These are phyloP conservation scores for Debaryomyces robertsiae DNA, from an alignment of 1,139 yeast species.

Conservation along the genomic window DNA sequence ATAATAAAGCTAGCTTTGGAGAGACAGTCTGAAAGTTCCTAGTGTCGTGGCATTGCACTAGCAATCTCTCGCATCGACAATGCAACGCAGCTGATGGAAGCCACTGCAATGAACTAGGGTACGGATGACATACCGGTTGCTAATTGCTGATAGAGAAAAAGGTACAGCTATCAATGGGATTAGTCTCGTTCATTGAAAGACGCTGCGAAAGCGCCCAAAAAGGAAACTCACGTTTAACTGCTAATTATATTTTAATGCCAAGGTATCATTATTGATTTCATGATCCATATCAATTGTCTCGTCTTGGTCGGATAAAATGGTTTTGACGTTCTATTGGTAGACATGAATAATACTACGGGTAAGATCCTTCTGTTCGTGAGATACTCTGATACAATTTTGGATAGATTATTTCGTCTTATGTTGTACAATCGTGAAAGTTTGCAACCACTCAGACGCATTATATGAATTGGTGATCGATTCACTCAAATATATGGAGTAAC, in stretches of 20 bases:
- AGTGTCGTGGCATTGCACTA: conserved; percentile 49
- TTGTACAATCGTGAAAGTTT: neutral
- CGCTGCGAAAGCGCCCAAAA: conserved; percentile 65
- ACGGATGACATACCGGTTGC: conserved; percentile 56
- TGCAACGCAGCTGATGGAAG: conserved; percentile 54
- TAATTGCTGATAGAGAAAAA: conserved; percentile 53
- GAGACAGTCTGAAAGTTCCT: conserved; percentile 58
- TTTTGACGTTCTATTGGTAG: conserved; percentile 40
- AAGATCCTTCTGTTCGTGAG: conserved; percentile 15
- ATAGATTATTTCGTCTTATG: no score
- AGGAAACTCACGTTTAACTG: conserved; percentile 69
- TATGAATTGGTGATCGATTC: no score
- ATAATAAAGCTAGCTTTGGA: conserved; percentile 51
- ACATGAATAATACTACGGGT: conserved; percentile 40
- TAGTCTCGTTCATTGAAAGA: conserved; percentile 74
- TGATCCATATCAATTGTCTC: conserved; percentile 49
- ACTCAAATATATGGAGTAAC: no score
- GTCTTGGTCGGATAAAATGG: conserved; percentile 43
- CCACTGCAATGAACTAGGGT: conserved; percentile 56
- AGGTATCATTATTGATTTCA: conserved; percentile 50
- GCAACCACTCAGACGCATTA: neutral
- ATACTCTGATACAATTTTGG: neutral
- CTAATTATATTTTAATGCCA: conserved; percentile 74
- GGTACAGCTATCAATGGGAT: conserved; percentile 70
- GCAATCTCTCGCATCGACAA: conserved; percentile 51